Base-by-base conservation (phyloP, 2,329 filamentous ascomycete species). In the Fusarium nisikadoi region DNA sequence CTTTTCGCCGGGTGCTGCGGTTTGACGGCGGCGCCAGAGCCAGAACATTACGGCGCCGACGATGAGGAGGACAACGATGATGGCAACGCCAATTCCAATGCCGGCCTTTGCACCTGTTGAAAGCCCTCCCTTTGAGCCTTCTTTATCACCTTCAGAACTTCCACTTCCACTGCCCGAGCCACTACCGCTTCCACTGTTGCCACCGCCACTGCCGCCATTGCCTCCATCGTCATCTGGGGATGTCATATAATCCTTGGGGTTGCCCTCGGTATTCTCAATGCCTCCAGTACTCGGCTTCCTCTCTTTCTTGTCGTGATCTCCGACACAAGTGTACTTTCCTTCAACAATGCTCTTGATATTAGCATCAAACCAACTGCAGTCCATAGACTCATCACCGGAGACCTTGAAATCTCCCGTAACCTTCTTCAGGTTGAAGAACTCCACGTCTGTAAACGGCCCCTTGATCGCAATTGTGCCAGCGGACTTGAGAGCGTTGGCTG, bases 311-410 rank as follows among this genome's bases (percentile, higher is more conserved):
- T 76, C 70, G 50, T 78, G 76, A 43, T 75, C 61, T 25, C 77
- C 77, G 10, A 73, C 69, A 41, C 77, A 78, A 4, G 63, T 41
- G 39, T 76, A 78, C 10, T 65, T 76, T 39, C 77, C 77, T 33
- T 65, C 62, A 17, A 78, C 75, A 43, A 78, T 76, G 16, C 66
- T 72, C 63, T 75, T 65, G 39, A 78, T 54, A 27, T 78, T 76
- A 8, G 62, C 49, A n/a, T 78, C 75, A n/a, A 78, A 77, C 77
- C 77, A 78, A 59, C 75, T 77, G 55, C 77, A 78, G 33, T 78
- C 77, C 75, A 78, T 77, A 11, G 75, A 74, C 42, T 77, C 71
- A 35, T 65, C 68, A 12, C 77, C 77, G 2, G 33, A 25, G 4
- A 78, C 63, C 62, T 77, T 75, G 43, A 78, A 78, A 38, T 78